Evolutionary conservation across 2,329 filamentous ascomycete genomes (phyloP).

Genomic region (Fusarium neocosmosporiellum): DNA sequence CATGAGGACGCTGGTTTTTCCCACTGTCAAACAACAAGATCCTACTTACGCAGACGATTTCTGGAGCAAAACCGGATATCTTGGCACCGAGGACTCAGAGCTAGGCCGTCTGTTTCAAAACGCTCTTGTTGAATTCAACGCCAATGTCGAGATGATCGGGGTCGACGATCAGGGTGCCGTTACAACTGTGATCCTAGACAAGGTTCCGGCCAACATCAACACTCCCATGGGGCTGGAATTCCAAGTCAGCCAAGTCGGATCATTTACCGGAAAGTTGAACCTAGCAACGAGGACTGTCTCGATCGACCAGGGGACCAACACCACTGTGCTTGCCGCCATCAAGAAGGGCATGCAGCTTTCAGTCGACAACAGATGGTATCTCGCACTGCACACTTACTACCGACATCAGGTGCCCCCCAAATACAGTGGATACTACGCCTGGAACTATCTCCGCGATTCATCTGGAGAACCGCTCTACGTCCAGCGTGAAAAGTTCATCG

Average conservation of each 20-base stretch:
- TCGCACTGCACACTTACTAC: background rate
- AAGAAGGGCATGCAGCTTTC: background rate
- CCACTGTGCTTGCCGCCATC: background rate
- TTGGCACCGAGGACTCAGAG: slow-evolving; percentile 16
- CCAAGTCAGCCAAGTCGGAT: background rate
- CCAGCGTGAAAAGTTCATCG: background rate
- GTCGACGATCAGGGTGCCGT: background rate
- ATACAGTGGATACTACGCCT: background rate
- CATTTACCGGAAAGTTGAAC: background rate
- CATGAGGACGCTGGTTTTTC: background rate
- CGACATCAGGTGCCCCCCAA: background rate
- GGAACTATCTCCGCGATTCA: background rate
- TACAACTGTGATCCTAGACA: background rate
- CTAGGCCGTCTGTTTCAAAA: slow-evolving; percentile 2
- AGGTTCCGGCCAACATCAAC: background rate
- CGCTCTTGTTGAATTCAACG: background rate
- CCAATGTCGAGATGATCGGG: background rate
- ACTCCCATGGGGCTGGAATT: background rate
- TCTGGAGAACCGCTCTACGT: background rate
- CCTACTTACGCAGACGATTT: slow-evolving; percentile 29
- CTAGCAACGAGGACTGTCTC: background rate
- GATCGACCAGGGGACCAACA: background rate
- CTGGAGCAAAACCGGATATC: slow-evolving; percentile 28
- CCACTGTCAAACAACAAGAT: background rate
- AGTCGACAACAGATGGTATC: background rate